These are phyloP conservation scores for Albugo laibachii DNA, from an alignment of 352 stramenopile species.

Conservation along the genomic window DNA sequence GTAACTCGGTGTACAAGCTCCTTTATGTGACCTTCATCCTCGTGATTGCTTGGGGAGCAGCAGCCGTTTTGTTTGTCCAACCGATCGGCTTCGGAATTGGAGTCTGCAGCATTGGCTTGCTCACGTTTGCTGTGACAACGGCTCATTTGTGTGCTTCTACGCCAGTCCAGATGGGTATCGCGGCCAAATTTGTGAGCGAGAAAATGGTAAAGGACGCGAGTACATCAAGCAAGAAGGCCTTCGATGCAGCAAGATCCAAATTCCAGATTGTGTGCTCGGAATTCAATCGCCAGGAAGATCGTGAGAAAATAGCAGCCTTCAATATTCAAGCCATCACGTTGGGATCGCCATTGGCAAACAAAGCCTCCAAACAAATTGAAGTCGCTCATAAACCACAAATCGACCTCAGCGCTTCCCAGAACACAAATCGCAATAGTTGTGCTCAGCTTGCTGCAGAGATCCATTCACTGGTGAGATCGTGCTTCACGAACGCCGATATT, in stretches of 20 bases:
- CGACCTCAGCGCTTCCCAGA: slow-evolving; percentile 2
- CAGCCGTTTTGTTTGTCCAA: slow-evolving; percentile 79
- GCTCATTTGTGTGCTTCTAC: slow-evolving; percentile 65
- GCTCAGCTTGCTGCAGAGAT: slow-evolving; percentile 48
- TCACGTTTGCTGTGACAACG: slow-evolving; percentile 53
- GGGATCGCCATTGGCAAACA: slow-evolving; percentile 11
- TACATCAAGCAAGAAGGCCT: slow-evolving; percentile 37
- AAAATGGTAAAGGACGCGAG: slow-evolving; percentile 75
- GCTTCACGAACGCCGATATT: no score
- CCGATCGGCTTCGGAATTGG: slow-evolving; percentile 76
- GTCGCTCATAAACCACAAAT: slow-evolving; percentile 9
- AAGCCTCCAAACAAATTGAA: slow-evolving; percentile 8
- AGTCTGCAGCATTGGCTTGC: slow-evolving; percentile 65
- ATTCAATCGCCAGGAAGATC: slow-evolving; percentile 46
- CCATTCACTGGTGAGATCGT: no score
- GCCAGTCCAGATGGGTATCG: slow-evolving; percentile 73
- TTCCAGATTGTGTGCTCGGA: slow-evolving; percentile 62
- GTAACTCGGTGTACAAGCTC: slow-evolving; percentile 43
- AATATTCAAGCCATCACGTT: slow-evolving; percentile 72
- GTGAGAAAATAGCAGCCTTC: slow-evolving; percentile 58
- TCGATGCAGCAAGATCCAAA: slow-evolving; percentile 33
- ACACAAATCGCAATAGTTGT: slow-evolving; percentile 10
- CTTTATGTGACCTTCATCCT: slow-evolving; percentile 57
- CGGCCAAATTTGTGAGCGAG: slow-evolving; percentile 78
- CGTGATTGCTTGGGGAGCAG: slow-evolving; percentile 67